A percentile compares a stretch with the other conserved stretches of the same genome.
These are phyloP conservation scores for Vitis vinifera DNA, from an alignment of 164 flowering plant genomes.

Conservation along the genomic window DNA sequence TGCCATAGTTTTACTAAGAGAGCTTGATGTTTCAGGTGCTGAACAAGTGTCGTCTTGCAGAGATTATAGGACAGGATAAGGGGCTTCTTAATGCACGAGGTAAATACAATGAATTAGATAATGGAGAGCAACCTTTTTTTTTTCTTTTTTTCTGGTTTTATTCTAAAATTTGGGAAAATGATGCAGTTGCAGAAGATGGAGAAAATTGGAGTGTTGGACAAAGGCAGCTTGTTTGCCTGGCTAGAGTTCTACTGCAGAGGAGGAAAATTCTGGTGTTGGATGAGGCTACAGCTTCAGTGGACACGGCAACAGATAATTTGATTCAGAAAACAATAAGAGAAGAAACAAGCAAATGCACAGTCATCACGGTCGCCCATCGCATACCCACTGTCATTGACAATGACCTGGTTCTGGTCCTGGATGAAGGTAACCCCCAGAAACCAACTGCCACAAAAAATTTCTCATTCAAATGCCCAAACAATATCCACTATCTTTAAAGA, in stretches of 20 bases:
- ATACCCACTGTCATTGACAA: slow-evolving; percentile 77
- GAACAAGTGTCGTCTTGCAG: slow-evolving; percentile 57
- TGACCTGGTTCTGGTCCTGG: slow-evolving; percentile 78
- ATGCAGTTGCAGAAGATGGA: slow-evolving; percentile 82
- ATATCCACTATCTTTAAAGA: too few species aligned
- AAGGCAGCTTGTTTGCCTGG: slow-evolving; percentile 81
- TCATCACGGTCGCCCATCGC: slow-evolving; percentile 84
- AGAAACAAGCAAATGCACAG: slow-evolving; percentile 65
- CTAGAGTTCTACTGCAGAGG: slow-evolving; percentile 66
- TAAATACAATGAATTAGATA: slow-evolving; percentile 11
- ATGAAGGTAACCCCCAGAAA: slow-evolving; percentile 48
- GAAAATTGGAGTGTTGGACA: slow-evolving; percentile 92
- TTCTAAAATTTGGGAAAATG: slow-evolving; percentile 2
- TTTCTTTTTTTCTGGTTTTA: background rate
- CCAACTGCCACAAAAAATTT: background rate
- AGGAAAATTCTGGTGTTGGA: slow-evolving; percentile 72
- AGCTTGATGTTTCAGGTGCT: slow-evolving; percentile 43
- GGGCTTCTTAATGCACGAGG: slow-evolving; percentile 80
- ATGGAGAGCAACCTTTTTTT: background rate
- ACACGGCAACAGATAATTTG: slow-evolving; percentile 72
- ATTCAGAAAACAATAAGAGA: slow-evolving; percentile 72
- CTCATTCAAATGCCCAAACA: background rate
- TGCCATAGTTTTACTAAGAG: background rate
- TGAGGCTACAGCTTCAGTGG: slow-evolving; percentile 91
- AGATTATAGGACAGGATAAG: slow-evolving; percentile 51